Base-by-base conservation (phyloP, 2,329 filamentous ascomycete species). In the Colletotrichum spinosum region DNA sequence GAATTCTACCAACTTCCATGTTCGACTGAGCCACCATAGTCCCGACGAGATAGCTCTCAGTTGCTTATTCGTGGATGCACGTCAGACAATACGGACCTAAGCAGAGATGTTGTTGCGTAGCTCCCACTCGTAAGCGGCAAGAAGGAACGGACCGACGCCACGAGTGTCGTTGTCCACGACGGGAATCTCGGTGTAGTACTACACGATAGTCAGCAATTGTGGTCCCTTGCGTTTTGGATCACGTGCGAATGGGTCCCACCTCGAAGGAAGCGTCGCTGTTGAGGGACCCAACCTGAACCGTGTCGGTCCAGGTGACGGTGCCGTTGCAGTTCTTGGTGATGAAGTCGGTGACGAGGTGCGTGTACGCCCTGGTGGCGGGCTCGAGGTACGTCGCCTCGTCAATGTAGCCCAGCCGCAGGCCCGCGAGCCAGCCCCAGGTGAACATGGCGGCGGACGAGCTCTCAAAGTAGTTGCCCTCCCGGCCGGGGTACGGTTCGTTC, bases 371-470 rank as follows among this genome's bases (percentile, higher is more conserved):
- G 34, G 70, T 64, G 8, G 75, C 75, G 0, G 70, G 67, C 17
- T 61, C 46, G 4, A 62, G 60, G 51, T 72, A 76, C 6, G 66
- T 68, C 9, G 58, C 45, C 60, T 70, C 49, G 7, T 74, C 70
- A 8, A 78, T 55, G 35, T 74, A 68, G 3, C 75, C 75, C 7
- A 69, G 69, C 12, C 72, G 70, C 0, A 77, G 51, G 8, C 74
- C 86, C 65, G 81, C 82, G 12, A 87, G 73, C 67, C 86, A 74
- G 1, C 83, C 81, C 62, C 84, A 86, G 1, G 80, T 79, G 69
- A 88, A 88, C 82, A 89, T 86, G 4, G 85, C 86, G 2, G 84
- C 84, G 9, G 81, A 86, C 34, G 85, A 86, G 42, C 83, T 85
- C 75, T 90, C 85, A 51, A 89, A 83, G 73, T 86, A 90, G 73